Conservation (phyloP, 345 rosid species). For the Eucalyptus erythrocorys region DNA sequence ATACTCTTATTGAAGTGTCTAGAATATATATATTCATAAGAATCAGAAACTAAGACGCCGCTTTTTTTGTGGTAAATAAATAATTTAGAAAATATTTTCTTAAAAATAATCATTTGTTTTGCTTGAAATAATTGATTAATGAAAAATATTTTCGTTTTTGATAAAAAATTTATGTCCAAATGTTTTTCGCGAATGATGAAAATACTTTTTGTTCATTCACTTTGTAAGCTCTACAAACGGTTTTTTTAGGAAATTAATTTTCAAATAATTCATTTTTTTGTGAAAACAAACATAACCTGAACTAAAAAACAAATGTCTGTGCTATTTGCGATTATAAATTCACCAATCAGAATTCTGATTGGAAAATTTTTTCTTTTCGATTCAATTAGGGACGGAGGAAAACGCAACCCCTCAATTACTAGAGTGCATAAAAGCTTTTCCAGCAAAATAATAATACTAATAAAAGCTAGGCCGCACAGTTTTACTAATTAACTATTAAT, state of each 20-base stretch:
- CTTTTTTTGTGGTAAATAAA: not conserved
- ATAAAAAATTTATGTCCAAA: too few relatives aligned
- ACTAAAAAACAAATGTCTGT: not conserved
- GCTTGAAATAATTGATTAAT: too few relatives aligned
- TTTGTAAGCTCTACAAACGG: accelerated
- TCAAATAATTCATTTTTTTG: too few relatives aligned
- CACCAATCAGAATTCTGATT: not conserved
- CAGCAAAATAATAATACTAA: too few relatives aligned
- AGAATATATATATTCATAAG: not conserved
- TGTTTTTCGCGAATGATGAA: accelerated
- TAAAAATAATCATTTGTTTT: too few relatives aligned
- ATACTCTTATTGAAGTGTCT: not conserved
- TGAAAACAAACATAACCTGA: too few relatives aligned
- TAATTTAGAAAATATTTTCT: too few relatives aligned
- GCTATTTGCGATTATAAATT: not conserved
- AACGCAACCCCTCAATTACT: not conserved
- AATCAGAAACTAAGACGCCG: not conserved
- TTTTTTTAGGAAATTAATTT: accelerated
- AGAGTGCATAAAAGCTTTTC: not conserved
- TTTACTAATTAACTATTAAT: not conserved
- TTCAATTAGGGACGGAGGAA: not conserved
- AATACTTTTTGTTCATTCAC: too few relatives aligned
- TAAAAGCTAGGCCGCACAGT: not conserved
- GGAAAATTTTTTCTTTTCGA: not conserved
- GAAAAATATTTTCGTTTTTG: too few relatives aligned